Evolutionary conservation across 2,329 filamentous ascomycete genomes (phyloP).

Genomic region (Ceratocystis lukuohia): DNA sequence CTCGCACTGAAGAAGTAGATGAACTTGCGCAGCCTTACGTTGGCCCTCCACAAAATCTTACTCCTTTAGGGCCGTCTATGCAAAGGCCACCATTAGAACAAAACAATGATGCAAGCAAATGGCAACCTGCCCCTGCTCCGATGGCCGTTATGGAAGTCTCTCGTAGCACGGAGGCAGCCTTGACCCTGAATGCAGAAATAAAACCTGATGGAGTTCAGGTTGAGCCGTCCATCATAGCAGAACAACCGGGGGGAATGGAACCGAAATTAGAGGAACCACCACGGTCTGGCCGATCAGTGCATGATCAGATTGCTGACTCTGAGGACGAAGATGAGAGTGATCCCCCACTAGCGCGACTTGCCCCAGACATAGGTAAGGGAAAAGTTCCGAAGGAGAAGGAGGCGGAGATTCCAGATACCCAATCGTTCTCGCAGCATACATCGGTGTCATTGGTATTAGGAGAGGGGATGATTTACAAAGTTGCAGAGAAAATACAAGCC

Average conservation of each 20-base stretch:
- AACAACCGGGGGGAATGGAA: background rate
- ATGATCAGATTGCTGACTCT: constrained; percentile 15
- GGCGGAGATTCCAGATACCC: constrained; percentile 22
- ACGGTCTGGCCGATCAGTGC: background rate
- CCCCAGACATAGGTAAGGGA: background rate
- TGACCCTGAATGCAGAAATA: background rate
- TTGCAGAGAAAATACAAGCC: background rate
- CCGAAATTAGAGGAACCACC: constrained; percentile 5
- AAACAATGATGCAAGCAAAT: background rate
- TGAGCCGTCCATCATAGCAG: background rate
- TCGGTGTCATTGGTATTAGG: background rate
- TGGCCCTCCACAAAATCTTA: background rate
- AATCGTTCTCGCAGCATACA: constrained; percentile 18
- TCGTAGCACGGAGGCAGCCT: constrained; percentile 11
- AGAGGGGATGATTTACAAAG: background rate
- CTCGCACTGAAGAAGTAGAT: background rate
- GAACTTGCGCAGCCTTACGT: background rate
- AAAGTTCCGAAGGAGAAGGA: background rate
- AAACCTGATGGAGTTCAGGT: background rate
- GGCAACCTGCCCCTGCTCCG: background rate
- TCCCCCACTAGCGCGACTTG: background rate
- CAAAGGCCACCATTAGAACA: background rate
- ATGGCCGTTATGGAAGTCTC: constrained; percentile 21
- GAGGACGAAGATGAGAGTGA: constrained; percentile 17
- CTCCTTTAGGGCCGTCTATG: background rate